phyloP scores from a whole-genome alignment of 345 rosid species.

The Eucalyptus sp. region DNA sequence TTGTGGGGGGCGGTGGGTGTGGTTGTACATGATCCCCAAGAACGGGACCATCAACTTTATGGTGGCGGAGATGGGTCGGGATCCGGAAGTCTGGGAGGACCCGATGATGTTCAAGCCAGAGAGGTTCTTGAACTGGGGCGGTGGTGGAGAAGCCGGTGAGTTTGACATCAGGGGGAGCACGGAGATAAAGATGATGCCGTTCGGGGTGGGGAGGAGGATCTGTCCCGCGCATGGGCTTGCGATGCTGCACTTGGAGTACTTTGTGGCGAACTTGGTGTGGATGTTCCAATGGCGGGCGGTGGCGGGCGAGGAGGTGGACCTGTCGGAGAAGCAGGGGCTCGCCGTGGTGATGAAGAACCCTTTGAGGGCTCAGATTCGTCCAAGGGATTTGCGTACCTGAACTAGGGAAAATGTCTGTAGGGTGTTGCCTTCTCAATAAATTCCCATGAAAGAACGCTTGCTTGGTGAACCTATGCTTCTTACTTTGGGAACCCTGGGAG shows the following conservation, averaged over 20 bases:
- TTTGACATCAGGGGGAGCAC: not conserved
- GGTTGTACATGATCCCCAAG: not conserved
- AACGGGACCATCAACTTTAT: not conserved
- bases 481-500: not conserved
- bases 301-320: not conserved
- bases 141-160: not conserved
- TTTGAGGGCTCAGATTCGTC: not conserved
- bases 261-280: not conserved
- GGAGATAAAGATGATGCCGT: not conserved
- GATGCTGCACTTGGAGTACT: not conserved
- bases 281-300: not conserved
- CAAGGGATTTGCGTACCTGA: not conserved
- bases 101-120: slow-evolving; percentile 1
- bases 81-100: slow-evolving; percentile 4
- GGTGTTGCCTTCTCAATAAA: too few relatives aligned
- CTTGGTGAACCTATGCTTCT: not conserved
- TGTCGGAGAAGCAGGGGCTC: not conserved
- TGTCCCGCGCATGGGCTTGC: not conserved
- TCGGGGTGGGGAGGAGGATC: too few relatives aligned
- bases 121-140: not conserved
- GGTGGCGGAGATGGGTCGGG: not conserved
- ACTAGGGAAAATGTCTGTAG: not conserved
- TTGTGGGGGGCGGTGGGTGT: fast-evolving
- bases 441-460: not conserved
- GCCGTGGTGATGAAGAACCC: not conserved